Conservation (phyloP, 768 basidiomycete genomes). For the Mrakia blollopis region DNA sequence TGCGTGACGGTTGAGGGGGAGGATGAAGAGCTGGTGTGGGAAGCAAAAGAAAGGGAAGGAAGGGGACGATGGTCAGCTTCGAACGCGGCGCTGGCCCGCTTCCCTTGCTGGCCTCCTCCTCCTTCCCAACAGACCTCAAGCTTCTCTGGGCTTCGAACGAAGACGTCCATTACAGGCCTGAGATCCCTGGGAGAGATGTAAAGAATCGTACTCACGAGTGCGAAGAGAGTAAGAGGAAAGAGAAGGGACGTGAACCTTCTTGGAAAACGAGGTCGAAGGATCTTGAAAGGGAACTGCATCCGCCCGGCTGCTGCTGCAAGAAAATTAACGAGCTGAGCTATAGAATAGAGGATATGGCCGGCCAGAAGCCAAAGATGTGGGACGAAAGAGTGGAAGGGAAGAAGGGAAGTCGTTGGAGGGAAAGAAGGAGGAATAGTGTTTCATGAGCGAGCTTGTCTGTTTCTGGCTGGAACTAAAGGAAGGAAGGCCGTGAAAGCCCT, state of each 20-base stretch:
- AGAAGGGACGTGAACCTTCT: slow-evolving; percentile 21
- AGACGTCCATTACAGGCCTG: too few species aligned
- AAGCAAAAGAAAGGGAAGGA: background rate
- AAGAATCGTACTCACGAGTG: slow-evolving; percentile 1
- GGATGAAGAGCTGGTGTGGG: slow-evolving; percentile 13
- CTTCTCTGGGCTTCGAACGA: too few species aligned
- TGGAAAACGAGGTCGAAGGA: slow-evolving; percentile 6
- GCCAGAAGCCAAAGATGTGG: background rate
- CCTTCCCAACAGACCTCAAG: background rate
- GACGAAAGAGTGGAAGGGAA: background rate
- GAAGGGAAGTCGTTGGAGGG: background rate
- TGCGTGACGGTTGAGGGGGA: slow-evolving; percentile 28
- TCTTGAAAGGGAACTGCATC: background rate
- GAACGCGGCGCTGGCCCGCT: background rate
- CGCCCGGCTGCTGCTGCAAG: background rate
- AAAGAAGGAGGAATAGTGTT: background rate
- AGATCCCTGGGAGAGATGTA: background rate
- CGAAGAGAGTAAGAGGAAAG: slow-evolving; percentile 24
- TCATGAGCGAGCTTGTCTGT: background rate
- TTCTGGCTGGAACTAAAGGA: too few species aligned
- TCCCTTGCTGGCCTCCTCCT: background rate
- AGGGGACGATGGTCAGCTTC: background rate
- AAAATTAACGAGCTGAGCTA: background rate
- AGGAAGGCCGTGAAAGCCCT: background rate
- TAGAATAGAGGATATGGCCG: background rate